A percentile compares a stretch with the other conserved stretches of the same genome.
phyloP scores from a whole-genome alignment of 441 rosid species.

The Pelargonium hybrid region DNA sequence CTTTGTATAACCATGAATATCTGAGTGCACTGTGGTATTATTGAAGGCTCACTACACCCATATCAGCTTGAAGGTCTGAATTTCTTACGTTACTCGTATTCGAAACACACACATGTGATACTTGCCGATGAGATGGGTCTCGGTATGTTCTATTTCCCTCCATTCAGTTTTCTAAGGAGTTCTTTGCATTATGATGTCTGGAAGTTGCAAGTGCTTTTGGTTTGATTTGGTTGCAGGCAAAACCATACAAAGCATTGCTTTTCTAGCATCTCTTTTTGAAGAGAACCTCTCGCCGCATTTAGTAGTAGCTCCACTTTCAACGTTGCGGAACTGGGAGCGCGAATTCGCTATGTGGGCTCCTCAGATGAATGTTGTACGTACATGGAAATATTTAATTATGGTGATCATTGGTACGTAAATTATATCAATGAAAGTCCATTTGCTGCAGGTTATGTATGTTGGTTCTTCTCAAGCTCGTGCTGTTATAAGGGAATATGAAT shows the following conservation, averaged over 20 bases:
- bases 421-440: slow-evolving; percentile 9
- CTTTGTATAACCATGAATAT: slow-evolving; percentile 1
- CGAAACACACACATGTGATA: slow-evolving; percentile 91
- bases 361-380: slow-evolving; percentile 90
- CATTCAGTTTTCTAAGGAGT: background rate
- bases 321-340: slow-evolving; percentile 94
- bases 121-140: slow-evolving; percentile 99
- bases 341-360: slow-evolving; percentile 99
- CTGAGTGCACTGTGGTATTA: slow-evolving; percentile 12
- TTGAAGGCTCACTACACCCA: slow-evolving; percentile 84
- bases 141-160: slow-evolving; percentile 31
- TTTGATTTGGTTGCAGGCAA: slow-evolving; percentile 49
- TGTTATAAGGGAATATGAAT: slow-evolving; percentile 83
- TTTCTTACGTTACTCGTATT: slow-evolving; percentile 90
- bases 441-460: slow-evolving; percentile 83
- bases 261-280: slow-evolving; percentile 80
- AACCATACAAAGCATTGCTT: slow-evolving; percentile 98
- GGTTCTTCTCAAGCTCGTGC: slow-evolving; percentile 85
- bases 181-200: slow-evolving; percentile 14
- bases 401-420: slow-evolving; percentile 1
- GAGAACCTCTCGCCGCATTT: slow-evolving; percentile 61
- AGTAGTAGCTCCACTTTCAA: slow-evolving; percentile 98
- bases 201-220: slow-evolving; percentile 9
- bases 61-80: slow-evolving; percentile 97
- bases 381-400: slow-evolving; percentile 7